Percentiles rank a stretch among this genome's conserved stretches.
phyloP scores from a whole-genome alignment of 2,329 filamentous ascomycete species.

The Xylaria hypoxylon region DNA sequence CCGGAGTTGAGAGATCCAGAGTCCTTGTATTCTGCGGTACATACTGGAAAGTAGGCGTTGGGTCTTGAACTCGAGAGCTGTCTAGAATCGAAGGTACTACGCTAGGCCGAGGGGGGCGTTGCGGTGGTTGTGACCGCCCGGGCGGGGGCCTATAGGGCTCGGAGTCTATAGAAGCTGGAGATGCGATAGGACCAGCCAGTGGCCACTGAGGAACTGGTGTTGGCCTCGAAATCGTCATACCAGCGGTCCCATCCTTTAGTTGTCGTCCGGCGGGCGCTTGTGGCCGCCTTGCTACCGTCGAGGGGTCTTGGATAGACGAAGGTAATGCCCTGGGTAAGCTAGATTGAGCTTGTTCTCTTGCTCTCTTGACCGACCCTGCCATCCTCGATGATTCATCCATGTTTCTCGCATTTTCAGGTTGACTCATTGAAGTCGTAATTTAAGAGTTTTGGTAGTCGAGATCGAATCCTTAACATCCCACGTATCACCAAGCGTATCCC shows the following conservation, averaged over 20 bases:
- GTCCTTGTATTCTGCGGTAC: slow-evolving; percentile 53
- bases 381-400: slow-evolving; percentile 60
- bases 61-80: slow-evolving; percentile 66
- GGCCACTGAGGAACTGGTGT: slow-evolving; percentile 54
- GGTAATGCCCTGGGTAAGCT: slow-evolving; percentile 52
- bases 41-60: slow-evolving; percentile 66
- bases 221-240: slow-evolving; percentile 64
- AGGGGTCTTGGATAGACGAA: slow-evolving; percentile 47
- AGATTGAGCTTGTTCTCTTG: slow-evolving; percentile 64
- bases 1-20: slow-evolving; percentile 58
- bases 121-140: slow-evolving; percentile 64
- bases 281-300: slow-evolving; percentile 51
- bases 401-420: slow-evolving; percentile 64
- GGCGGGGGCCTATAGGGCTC: slow-evolving; percentile 64
- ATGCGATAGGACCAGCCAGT: slow-evolving; percentile 49
- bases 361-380: slow-evolving; percentile 65
- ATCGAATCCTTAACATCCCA: slow-evolving; percentile 41
- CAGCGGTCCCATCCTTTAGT: slow-evolving; percentile 54
- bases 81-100: slow-evolving; percentile 70
- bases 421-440: slow-evolving; percentile 64
- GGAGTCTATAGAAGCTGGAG: slow-evolving; percentile 43
- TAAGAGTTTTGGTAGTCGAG: slow-evolving; percentile 43
- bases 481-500: slow-evolving; percentile 40
- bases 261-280: slow-evolving; percentile 53
- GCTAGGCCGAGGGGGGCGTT: slow-evolving; percentile 70